A percentile compares a stretch with the other conserved stretches of the same genome.
phyloP scores from a whole-genome alignment of 2,329 filamentous ascomycete species.

The Myrmaecium sp. region DNA sequence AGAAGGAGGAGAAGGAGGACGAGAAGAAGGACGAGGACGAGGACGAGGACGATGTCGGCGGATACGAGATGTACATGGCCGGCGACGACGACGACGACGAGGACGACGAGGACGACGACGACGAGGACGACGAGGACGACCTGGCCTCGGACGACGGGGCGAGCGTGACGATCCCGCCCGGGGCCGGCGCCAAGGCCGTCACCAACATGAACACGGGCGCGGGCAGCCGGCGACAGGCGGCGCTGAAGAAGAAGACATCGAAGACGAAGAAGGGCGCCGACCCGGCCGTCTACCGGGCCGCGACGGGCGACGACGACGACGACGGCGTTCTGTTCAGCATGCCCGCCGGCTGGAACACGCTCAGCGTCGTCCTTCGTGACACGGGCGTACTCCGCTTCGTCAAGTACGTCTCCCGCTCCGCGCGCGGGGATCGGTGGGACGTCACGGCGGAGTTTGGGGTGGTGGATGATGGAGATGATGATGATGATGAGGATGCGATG shows the following conservation, averaged over 20 bases:
- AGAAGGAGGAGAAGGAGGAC: conserved; percentile 11
- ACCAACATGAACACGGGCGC: conserved; percentile 26
- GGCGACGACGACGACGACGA: conserved; percentile 53
- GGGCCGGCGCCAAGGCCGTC: conserved; percentile 10
- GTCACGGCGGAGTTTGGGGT: conserved; percentile 66
- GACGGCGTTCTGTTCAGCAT: conserved; percentile 55
- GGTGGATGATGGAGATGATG: conserved; percentile 34
- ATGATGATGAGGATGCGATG: conserved; percentile 9
- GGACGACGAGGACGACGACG: conserved; percentile 30
- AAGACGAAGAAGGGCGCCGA: conserved; percentile 39
- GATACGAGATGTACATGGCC: conserved; percentile 86
- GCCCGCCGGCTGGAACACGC: conserved; percentile 67
- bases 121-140: conserved; percentile 48
- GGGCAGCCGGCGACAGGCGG: conserved; percentile 26
- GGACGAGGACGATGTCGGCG: conserved; percentile 28
- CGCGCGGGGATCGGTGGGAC: conserved; percentile 86
- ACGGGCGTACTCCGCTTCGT: conserved; percentile 79
- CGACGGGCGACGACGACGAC: conserved; percentile 47
- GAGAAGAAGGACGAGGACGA: conserved; percentile 14
- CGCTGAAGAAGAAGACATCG: no score
- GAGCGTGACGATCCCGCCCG: conserved; percentile 17
- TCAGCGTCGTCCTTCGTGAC: conserved; percentile 81
- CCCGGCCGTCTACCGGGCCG: conserved; percentile 61
- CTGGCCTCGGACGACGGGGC: conserved; percentile 51
- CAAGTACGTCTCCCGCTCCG: conserved; percentile 77